Evolutionary conservation across 352 stramenopile species (phyloP).

Genomic region (Globisporangium nunn): DNA sequence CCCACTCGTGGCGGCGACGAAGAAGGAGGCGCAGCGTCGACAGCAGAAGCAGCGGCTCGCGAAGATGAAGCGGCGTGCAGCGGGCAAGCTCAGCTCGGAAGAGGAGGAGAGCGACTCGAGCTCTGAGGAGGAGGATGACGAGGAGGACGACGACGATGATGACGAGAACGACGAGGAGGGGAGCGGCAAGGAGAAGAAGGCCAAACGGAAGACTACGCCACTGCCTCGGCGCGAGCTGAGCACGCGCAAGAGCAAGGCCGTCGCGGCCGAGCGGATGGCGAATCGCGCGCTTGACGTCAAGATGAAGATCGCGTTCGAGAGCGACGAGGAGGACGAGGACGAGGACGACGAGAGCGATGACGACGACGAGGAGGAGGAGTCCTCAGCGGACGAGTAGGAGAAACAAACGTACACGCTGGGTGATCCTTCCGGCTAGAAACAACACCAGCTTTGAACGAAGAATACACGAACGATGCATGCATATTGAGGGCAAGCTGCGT

Average conservation of each 20-base stretch:
- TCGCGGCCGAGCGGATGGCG: conserved; percentile 55
- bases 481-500: too few relatives aligned
- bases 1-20: conserved; percentile 29
- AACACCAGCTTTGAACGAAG: too few relatives aligned
- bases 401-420: too few relatives aligned
- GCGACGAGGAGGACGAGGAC: conserved; percentile 25
- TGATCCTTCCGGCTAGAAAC: too few relatives aligned
- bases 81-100: conserved; percentile 16
- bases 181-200: conserved; percentile 8
- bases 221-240: conserved; percentile 28
- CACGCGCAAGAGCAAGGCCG: conserved; percentile 47
- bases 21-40: conserved; percentile 20
- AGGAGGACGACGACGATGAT: conserved; percentile 11
- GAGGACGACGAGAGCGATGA: conserved; percentile 20
- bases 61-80: conserved; percentile 21
- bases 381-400: not conserved
- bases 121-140: conserved; percentile 10
- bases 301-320: conserved; percentile 47
- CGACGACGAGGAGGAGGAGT: not conserved
- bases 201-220: not conserved
- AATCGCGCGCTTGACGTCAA: conserved; percentile 46
- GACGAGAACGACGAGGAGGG: conserved; percentile 9
- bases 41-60: conserved; percentile 30
- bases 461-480: too few relatives aligned
- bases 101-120: conserved; percentile 26